Evolutionary conservation across 371 early-diverging fungal species (phyloP).

Genomic region (Batrachochytrium dendrobatidis): DNA sequence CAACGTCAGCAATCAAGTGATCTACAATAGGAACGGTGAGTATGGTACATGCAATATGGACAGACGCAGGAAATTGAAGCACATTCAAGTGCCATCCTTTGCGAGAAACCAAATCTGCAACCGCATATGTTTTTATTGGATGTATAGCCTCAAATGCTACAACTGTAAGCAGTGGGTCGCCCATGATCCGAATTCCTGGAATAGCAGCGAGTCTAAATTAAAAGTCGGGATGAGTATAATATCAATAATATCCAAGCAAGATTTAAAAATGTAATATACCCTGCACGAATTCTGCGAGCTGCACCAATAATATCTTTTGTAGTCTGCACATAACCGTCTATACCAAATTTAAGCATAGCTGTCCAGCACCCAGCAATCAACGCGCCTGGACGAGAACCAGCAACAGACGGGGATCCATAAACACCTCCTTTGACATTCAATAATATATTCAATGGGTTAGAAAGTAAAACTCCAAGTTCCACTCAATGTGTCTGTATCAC

Average conservation of each 20-base stretch:
- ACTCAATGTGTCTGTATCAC: no score
- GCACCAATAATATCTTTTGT: constrained; percentile 75
- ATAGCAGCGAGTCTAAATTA: constrained; percentile 40
- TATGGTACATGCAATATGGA: constrained; percentile 87
- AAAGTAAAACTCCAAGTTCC: no score
- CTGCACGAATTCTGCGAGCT: constrained; percentile 59
- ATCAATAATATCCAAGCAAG: background rate
- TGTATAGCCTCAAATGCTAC: constrained; percentile 72
- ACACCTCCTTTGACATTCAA: constrained; percentile 58
- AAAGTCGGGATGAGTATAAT: constrained; percentile 7
- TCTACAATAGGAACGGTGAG: constrained; percentile 62
- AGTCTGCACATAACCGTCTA: constrained; percentile 75
- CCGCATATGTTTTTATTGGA: constrained; percentile 69
- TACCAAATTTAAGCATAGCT: constrained; percentile 80
- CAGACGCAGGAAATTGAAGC: constrained; percentile 80
- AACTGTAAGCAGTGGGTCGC: constrained; percentile 78
- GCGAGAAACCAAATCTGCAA: constrained; percentile 58
- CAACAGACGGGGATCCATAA: constrained; percentile 88
- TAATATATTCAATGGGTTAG: background rate
- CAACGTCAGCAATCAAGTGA: constrained; percentile 71
- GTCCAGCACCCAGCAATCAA: constrained; percentile 96
- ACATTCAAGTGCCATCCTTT: constrained; percentile 76
- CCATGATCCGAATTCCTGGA: constrained; percentile 71
- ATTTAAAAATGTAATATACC: constrained; percentile 30
- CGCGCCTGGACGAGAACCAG: constrained; percentile 91